Conservation (phyloP, 163 green algal genomes). For the Chloromonas sp. region DNA sequence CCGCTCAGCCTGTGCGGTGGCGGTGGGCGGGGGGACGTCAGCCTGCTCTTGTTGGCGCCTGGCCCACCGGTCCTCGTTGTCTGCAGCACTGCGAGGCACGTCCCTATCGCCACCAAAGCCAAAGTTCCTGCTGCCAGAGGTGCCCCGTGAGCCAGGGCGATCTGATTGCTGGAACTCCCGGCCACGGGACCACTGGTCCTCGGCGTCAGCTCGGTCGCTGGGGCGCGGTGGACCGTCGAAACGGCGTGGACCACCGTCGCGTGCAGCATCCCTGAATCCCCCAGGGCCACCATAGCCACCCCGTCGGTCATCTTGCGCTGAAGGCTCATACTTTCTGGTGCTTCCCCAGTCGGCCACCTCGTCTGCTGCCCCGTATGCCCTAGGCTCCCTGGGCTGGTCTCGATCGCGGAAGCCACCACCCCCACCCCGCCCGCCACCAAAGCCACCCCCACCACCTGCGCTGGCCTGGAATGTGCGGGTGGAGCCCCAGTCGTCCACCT, state of each 20-base stretch:
- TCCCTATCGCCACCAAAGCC: not conserved
- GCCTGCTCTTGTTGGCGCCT: not conserved
- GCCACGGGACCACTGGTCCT: conserved; percentile 51
- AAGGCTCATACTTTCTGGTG: conserved; percentile 12
- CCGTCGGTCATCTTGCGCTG: not conserved
- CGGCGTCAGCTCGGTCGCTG: conserved; percentile 51
- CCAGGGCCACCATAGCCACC: conserved; percentile 2
- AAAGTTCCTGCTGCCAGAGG: no score
- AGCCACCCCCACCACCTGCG: conserved; percentile 4
- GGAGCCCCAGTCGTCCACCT: conserved; percentile 52
- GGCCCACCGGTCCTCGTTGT: conserved; percentile 9
- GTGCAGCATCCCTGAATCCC: conserved; percentile 1
- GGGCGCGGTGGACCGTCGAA: conserved; percentile 28
- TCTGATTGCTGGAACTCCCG: not conserved
- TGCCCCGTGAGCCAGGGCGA: not conserved
- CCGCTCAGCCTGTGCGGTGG: conserved; percentile 35
- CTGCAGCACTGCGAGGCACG: not conserved
- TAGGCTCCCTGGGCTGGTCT: conserved; percentile 16
- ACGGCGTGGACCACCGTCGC: conserved; percentile 14
- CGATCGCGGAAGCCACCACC: conserved; percentile 15
- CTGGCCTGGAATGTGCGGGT: conserved; percentile 45
- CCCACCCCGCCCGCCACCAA: conserved; percentile 5
- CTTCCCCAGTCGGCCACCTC: conserved; percentile 29
- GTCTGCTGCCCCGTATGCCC: conserved; percentile 11
- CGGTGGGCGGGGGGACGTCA: no score